Evolutionary conservation across 2,329 filamentous ascomycete species (phyloP), one percentile per base, ranked within the genome.

Genomic region (Myriosclerotinia duriaeana): DNA sequence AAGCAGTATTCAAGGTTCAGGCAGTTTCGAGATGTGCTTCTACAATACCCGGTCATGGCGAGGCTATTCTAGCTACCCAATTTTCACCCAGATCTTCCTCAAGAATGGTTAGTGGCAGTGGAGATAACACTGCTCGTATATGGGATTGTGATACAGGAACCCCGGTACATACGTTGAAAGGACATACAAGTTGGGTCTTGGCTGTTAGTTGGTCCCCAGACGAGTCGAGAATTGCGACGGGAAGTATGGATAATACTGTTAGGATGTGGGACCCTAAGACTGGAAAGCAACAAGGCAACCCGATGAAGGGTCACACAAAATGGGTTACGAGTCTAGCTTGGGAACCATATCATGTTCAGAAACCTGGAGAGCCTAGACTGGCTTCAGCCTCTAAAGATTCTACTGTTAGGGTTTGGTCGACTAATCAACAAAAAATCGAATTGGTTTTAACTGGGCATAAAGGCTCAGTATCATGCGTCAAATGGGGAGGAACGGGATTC

Each of bases 111-210:
- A 97, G 92, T 1, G 95, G 94, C 0, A 92, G 90, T 69, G 95
- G 95, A 56, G 95, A 99, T 75, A 90, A 90, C 72, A 97, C 93
- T 1, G 94, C 93, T 0, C 83, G 94, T 66, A 89, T 98, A 80
- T 97, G 92, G 92, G 93, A 99, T 74, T 93, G 92, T 59, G 92
- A 97, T 74, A 97, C 93, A 0, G 93, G 93, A 58, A 97, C 93
- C 14, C 93, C 93, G 0, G 85, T 92, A 69, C 86, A 91, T 78
- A 98, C 93, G 0, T 80, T 98, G 59, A 90, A 92, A 73, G 93
- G 93, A 0, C 95, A 98, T 78, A 89, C 89, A 2, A 90, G 90
- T 68, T 97, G 93, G 93, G 93, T 98, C 4, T 79, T 98, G 66
- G 91, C 88, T 2, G 92, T 97, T 4, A 87, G 88, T 65, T 98